Evolutionary conservation across 2,329 filamentous ascomycete species (phyloP), one percentile per base, ranked within the genome.

Genomic region (Fusarium lyarnte): DNA sequence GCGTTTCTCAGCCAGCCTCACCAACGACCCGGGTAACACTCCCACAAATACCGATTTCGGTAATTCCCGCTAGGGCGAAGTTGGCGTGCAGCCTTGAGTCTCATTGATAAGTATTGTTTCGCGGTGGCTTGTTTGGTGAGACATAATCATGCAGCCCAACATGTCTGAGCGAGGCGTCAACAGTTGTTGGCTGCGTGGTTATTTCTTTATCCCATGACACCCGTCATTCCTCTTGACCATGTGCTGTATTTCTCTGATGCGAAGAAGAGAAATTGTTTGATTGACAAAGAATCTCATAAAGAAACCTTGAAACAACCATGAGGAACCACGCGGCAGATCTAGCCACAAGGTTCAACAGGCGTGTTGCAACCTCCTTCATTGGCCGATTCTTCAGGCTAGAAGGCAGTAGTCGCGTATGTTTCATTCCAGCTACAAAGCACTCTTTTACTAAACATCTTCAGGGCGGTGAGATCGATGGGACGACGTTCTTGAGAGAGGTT

Each of bases 401-500:
- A 35, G 70, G 63, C 17, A 75, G 70, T 43, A 55, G 65, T 53
- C 65, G 72, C 39, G 67, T 65, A 46, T 42, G 70, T 53, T 23
- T 19, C 57, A 27, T 52, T 59, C 49, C 43, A 36, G 47, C 23
- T 25, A 3, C 0, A 14, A 2, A 29, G 8, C 25, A 21, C 25
- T 27, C 27, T 23, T 9, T 21, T 35, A 14, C 58, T 62, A 27
- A 67, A 31, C 9, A 10, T 23, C 5, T 3, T 10, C 8, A 77
- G 73, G 39, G 58, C 6, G 84, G 83, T 65, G 88, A 89, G 78
- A 86, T 89, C 46, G 86, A 87, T 70, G 86, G 86, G 23, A 85
- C 87, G 47, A 85, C 83, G 63, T 90, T 91, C 81, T 87, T 89
- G 75, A 90, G 87, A 27, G 89, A 91, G 78, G 82, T 91, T 62